These are phyloP conservation scores for Caryopteris hybrid DNA, from an alignment of 305 asterid genomes.

Conservation along the genomic window DNA sequence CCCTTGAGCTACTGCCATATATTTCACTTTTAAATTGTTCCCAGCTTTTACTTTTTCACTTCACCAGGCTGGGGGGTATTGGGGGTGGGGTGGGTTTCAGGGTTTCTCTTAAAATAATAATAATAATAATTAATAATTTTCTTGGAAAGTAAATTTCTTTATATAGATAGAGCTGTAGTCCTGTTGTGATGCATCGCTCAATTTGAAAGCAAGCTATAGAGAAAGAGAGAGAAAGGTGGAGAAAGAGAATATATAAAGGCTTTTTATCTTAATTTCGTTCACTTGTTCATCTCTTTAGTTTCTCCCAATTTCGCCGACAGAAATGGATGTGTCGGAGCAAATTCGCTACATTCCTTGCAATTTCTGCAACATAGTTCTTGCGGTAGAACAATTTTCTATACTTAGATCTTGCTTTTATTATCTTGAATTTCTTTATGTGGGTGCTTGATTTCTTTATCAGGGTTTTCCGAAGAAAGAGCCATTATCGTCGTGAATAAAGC, in stretches of 20 bases:
- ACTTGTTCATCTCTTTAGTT: background rate
- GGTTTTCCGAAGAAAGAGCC: conserved; percentile 2
- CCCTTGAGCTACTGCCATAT: background rate
- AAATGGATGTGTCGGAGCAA: conserved; percentile 62
- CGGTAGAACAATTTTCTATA: conserved; percentile 39
- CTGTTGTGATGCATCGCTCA: background rate
- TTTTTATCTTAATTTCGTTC: background rate
- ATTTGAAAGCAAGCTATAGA: background rate
- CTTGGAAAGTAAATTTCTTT: background rate
- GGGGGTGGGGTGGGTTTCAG: background rate
- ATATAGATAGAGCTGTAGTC: background rate
- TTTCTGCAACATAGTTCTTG: conserved; percentile 84
- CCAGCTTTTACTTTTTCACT: conserved; percentile 13
- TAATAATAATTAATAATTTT: no score
- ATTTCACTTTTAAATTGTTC: conserved; percentile 26
- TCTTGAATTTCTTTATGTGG: background rate
- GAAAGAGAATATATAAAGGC: background rate
- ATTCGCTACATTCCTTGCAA: conserved; percentile 88
- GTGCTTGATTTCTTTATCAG: background rate
- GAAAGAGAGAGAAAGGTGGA: background rate
- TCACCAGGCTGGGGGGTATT: background rate
- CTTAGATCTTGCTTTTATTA: conserved; percentile 30
- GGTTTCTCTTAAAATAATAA: no score
- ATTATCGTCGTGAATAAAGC: conserved; percentile 43
- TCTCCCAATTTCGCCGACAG: background rate